phyloP scores from a whole-genome alignment of 805 yeast species.

The Cyberlindnera nakhonratchasimensis region DNA sequence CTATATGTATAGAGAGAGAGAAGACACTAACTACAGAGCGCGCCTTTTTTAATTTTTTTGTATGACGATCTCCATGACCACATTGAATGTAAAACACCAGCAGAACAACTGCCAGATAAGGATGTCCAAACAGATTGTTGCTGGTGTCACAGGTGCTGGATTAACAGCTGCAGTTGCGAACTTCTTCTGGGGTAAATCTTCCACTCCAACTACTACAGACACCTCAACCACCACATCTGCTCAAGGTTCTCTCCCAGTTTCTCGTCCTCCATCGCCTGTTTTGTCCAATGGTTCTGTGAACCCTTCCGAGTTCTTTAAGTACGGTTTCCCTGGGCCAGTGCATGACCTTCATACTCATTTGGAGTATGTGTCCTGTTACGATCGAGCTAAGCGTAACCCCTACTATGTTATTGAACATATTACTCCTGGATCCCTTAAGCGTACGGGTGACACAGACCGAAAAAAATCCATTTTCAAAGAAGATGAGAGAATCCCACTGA shows the following conservation, averaged over 20 bases:
- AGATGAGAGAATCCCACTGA: slow-evolving; percentile 75
- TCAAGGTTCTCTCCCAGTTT: slow-evolving; percentile 3
- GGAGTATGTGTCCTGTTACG: slow-evolving; percentile 84
- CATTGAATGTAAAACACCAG: no score
- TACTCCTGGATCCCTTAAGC: slow-evolving; percentile 63
- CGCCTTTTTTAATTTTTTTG: neutral
- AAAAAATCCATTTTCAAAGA: slow-evolving; percentile 80
- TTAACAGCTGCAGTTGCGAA: slow-evolving; percentile 33
- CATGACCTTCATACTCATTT: slow-evolving; percentile 72
- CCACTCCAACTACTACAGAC: slow-evolving; percentile 8
- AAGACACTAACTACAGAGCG: neutral
- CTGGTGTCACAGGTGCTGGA: slow-evolving; percentile 8
- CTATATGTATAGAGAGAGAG: neutral
- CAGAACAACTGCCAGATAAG: neutral
- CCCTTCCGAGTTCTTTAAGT: slow-evolving; percentile 81
- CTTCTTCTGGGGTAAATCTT: slow-evolving; percentile 32
- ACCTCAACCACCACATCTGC: slow-evolving; percentile 6
- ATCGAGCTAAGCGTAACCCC: slow-evolving; percentile 82
- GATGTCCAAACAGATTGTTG: slow-evolving; percentile 24
- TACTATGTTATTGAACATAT: slow-evolving; percentile 85
- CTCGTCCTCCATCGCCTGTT: slow-evolving; percentile 6
- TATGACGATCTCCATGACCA: neutral
- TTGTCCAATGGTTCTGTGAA: slow-evolving; percentile 36
- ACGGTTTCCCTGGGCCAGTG: slow-evolving; percentile 94
- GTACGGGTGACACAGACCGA: slow-evolving; percentile 61